Evolutionary conservation across 2,329 filamentous ascomycete species (phyloP).

Genomic region (Immersiporthe knoxdaviesiana): DNA sequence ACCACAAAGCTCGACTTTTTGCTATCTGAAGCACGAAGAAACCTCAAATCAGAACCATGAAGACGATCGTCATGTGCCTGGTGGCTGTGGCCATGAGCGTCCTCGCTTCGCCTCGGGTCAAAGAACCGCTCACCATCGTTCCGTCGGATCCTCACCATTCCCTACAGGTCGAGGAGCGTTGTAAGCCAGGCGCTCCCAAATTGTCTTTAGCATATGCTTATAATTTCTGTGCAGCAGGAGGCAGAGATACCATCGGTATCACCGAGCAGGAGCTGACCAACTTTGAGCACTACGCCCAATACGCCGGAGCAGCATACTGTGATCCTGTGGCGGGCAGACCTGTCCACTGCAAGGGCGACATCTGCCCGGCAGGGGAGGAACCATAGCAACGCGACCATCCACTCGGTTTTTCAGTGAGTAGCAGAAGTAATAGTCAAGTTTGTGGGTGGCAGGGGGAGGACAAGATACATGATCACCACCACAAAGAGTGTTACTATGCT

Average conservation of each 20-base stretch:
- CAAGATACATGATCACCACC: background rate
- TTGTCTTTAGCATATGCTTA: background rate
- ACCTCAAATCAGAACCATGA: background rate
- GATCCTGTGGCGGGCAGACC: slow-evolving; percentile 48
- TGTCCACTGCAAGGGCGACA: slow-evolving; percentile 48
- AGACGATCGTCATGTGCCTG: background rate
- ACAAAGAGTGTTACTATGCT: background rate
- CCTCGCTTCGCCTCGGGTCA: background rate
- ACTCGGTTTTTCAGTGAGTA: slow-evolving; percentile 24
- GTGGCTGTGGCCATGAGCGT: background rate
- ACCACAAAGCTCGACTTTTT: too few relatives aligned
- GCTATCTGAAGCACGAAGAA: background rate
- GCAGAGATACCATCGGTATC: background rate
- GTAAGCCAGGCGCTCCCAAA: background rate
- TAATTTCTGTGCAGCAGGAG: background rate
- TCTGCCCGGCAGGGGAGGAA: slow-evolving; percentile 48
- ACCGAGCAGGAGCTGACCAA: slow-evolving; percentile 22
- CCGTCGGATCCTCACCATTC: background rate
- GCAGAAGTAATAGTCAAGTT: background rate
- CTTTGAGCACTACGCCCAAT: slow-evolving; percentile 52
- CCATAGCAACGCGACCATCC: slow-evolving; percentile 47
- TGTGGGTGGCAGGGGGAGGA: too few relatives aligned
- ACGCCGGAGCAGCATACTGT: slow-evolving; percentile 57
- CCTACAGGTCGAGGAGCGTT: background rate
- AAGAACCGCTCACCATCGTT: background rate